Evolutionary conservation across 768 basidiomycete genomes (phyloP), one percentile per base, ranked within the genome.

Genomic region (Cystobasidium ongulense): DNA sequence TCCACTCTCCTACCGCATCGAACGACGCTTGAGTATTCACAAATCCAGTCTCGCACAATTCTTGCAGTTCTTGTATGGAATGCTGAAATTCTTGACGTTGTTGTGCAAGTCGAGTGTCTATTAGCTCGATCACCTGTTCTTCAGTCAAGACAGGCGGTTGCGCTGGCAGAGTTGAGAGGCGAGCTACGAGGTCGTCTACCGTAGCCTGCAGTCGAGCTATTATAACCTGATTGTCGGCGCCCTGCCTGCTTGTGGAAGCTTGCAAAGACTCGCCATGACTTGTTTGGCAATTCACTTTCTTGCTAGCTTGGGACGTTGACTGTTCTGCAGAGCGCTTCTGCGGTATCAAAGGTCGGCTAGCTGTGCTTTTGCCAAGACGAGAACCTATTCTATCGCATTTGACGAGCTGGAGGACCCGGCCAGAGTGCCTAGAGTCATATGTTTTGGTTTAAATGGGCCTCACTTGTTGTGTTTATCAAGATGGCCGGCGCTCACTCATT

Each of bases 41-140:
- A 23, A 64, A 64, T 15, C 63, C 63, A 27, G 41, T 46, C 36
- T 46, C 36, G 38, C 63, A 64, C n/a, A 64, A 46, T 11, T 64
- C 33, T 36, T 46, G 35, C n/a, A 64, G 63, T 15, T 39, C 33
- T 27, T 39, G 33, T 46, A 38, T 11, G 35, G 63, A 29, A 13
- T 38, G 36, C 25, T 35, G 33, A 27, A 64, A 46, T 17, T 64
- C 63, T 29, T 64, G 23, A 8, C 63, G 63, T 39, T 64, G 63
- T 38, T 27, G 23, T 35, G 63, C 63, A 38, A 64, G 63, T 21
- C 63, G 35, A 4, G 31, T 36, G 13, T 64, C 63, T 29, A 64
- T 64, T 10, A 64, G 25, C 38, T 35, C 38, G 63, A 39, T 46
- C 36, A 64, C 63, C 10, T 64, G 36, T 21, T 46, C 41, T 4